Conservation (phyloP, 2,329 filamentous ascomycete genomes). For the Aspergillus quadrilineatus region DNA sequence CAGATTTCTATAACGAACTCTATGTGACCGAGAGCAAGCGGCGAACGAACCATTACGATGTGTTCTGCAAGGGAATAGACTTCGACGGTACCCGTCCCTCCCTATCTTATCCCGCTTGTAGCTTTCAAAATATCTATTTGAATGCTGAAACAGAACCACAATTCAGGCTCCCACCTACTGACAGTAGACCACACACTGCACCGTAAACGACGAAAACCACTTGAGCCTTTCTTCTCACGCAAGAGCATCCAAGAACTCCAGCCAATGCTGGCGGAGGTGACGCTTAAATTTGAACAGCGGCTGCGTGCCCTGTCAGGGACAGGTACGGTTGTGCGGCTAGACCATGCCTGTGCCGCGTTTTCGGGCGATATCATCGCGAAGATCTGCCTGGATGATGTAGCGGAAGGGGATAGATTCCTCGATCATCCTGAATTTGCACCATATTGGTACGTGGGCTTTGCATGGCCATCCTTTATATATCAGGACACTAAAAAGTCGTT, state of each 20-base stretch:
- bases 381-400: not conserved
- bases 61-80: not conserved
- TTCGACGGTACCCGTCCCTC: not conserved
- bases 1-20: constrained; percentile 34
- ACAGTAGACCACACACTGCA: constrained; percentile 2
- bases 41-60: not conserved
- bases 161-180: constrained; percentile 1
- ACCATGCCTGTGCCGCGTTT: constrained; percentile 4
- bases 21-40: constrained; percentile 23
- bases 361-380: constrained; percentile 1
- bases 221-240: constrained; percentile 8
- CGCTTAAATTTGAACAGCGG: not conserved
- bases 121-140: too few relatives aligned
- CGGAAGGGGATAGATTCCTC: not conserved
- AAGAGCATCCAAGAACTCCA: not conserved
- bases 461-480: too few relatives aligned
- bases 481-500: too few relatives aligned
- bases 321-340: not conserved
- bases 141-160: too few relatives aligned
- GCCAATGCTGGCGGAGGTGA: not conserved
- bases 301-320: not conserved
- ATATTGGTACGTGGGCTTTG: not conserved
- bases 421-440: not conserved
- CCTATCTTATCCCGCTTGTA: not conserved
- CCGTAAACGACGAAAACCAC: constrained; percentile 1